A percentile compares a stretch with the other conserved stretches of the same genome.
Conservation (phyloP, 1,284 basidiomycete genomes). For the Moesziomyces aphidis region DNA sequence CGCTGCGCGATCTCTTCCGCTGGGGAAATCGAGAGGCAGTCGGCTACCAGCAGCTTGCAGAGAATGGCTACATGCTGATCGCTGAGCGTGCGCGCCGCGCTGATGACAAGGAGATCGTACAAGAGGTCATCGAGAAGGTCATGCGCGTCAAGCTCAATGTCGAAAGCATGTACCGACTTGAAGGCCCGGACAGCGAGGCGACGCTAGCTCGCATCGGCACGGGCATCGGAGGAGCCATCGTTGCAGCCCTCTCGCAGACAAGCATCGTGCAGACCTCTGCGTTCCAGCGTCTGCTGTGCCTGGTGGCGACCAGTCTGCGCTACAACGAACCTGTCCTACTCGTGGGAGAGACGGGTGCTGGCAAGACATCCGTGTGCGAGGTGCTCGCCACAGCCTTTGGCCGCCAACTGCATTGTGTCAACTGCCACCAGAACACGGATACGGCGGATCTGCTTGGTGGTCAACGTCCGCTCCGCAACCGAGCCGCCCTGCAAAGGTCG, state of each 20-base stretch:
- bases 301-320: constrained; percentile 83
- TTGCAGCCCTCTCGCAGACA: constrained; percentile 69
- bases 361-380: constrained; percentile 97
- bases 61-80: constrained; percentile 97
- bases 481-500: constrained; percentile 70
- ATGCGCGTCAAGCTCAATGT: constrained; percentile 87
- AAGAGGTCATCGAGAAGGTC: constrained; percentile 88
- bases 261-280: constrained; percentile 87
- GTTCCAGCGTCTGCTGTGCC: constrained; percentile 88
- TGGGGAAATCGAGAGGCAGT: constrained; percentile 90
- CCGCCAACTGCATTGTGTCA: constrained; percentile 80
- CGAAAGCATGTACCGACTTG: constrained; percentile 72
- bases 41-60: constrained; percentile 90
- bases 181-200: constrained; percentile 65
- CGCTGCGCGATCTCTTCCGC: constrained; percentile 94
- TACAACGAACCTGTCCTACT: constrained; percentile 95
- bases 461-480: constrained; percentile 90
- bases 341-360: constrained; percentile 98
- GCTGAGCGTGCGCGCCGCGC: constrained; percentile 87
- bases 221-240: constrained; percentile 29
- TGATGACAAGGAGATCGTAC: constrained; percentile 89
- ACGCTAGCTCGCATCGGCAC: constrained; percentile 52
- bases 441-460: constrained; percentile 96
- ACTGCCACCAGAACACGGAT: constrained; percentile 99
- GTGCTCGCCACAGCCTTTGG: constrained; percentile 79